phyloP scores from a whole-genome alignment of 1,284 basidiomycete genomes.

The Amylostereum areolatum region DNA sequence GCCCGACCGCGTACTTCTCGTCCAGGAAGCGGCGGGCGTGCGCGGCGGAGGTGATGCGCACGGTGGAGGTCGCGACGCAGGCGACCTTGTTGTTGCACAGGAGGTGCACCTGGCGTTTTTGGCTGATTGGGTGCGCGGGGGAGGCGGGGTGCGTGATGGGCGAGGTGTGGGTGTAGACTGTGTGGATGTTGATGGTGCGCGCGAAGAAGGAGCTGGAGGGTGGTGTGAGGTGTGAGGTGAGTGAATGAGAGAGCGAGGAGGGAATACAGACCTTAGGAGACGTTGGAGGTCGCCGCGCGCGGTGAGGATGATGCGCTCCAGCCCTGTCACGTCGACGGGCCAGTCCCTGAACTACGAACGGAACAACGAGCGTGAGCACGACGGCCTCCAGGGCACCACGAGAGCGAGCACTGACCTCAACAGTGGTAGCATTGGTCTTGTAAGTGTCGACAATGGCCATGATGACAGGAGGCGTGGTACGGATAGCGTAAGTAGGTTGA shows the following conservation, averaged over 20 bases:
- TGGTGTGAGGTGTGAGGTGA: neutral
- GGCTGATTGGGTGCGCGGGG: conserved; percentile 43
- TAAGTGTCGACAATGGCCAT: conserved; percentile 19
- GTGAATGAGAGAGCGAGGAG: neutral
- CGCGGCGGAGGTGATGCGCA: conserved; percentile 47
- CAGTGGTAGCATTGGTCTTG: conserved; percentile 22
- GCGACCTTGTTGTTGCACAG: conserved; percentile 47
- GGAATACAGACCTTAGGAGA: conserved; percentile 45
- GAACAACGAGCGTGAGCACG: neutral
- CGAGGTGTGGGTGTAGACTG: conserved; percentile 47
- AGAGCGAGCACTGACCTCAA: conserved; percentile 16
- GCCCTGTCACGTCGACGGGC: conserved; percentile 40
- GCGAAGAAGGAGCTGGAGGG: conserved; percentile 53
- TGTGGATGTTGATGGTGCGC: conserved; percentile 48
- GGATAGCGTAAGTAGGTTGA: neutral
- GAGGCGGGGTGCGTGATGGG: conserved; percentile 35
- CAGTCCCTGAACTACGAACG: conserved; percentile 37
- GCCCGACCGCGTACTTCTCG: conserved; percentile 67
- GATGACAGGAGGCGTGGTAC: neutral
- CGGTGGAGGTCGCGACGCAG: conserved; percentile 57
- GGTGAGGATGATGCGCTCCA: conserved; percentile 60
- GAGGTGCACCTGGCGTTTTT: conserved; percentile 59
- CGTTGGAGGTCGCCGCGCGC: conserved; percentile 64
- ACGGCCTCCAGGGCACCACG: neutral
- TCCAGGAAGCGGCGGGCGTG: conserved; percentile 58